Evolutionary conservation across 169 alveolate species (phyloP).

Genomic region (Plasmodium knowlesi): DNA sequence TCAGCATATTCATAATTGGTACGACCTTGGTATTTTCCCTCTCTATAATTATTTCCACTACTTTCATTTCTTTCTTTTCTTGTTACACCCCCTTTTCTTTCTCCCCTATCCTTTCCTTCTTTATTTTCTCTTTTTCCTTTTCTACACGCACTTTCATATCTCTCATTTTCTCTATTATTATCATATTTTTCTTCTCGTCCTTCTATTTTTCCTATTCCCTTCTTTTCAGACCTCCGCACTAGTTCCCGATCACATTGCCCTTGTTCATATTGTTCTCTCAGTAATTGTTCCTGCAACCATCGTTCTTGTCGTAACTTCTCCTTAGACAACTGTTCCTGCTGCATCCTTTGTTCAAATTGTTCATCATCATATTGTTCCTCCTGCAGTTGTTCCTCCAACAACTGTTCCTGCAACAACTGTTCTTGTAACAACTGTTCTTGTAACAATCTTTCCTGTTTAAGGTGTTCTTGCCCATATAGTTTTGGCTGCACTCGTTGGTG

Average conservation of each 20-base stretch:
- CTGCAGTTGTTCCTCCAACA: background rate
- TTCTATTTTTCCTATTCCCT: background rate
- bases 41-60: background rate
- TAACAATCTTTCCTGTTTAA: background rate
- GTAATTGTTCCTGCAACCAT: background rate
- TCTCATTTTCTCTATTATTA: background rate
- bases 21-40: background rate
- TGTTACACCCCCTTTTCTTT: background rate
- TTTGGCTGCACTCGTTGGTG: background rate
- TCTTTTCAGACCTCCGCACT: background rate
- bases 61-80: background rate
- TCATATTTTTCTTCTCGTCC: background rate
- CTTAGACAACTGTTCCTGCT: background rate
- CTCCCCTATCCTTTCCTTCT: background rate
- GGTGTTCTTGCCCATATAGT: background rate
- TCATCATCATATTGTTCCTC: background rate
- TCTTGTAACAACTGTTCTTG: background rate
- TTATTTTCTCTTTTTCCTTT: background rate
- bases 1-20: background rate
- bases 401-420: background rate
- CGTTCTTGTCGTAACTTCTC: background rate
- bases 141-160: background rate
- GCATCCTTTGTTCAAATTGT: background rate
- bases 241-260: background rate
- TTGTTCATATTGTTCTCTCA: background rate